Percentiles rank a stretch among this genome's conserved stretches.
Evolutionary conservation across 2,329 filamentous ascomycete species (phyloP).

Genomic region (Cryphonectria carpinicola): DNA sequence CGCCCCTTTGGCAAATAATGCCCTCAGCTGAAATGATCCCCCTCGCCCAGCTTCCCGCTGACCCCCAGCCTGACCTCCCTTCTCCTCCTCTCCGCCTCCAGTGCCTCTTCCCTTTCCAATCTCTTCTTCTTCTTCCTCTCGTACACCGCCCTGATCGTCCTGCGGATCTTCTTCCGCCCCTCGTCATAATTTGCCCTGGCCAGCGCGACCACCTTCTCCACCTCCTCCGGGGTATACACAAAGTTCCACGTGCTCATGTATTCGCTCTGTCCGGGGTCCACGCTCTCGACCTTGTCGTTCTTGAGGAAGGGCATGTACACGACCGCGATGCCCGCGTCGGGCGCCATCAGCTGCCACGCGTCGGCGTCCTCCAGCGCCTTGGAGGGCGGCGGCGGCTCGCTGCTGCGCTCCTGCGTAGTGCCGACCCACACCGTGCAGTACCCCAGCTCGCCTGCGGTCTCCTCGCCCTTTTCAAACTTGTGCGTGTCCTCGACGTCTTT

Average conservation of each 20-base stretch:
- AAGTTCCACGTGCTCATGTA: constrained; percentile 99
- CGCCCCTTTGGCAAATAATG: background rate
- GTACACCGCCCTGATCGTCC: constrained; percentile 85
- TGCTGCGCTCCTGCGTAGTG: constrained; percentile 72
- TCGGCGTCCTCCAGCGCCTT: constrained; percentile 64
- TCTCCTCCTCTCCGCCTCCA: constrained; percentile 47
- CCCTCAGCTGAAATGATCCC: constrained; percentile 67
- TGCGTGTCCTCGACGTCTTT: constrained; percentile 25
- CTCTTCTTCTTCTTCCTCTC: constrained; percentile 81
- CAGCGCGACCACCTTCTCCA: constrained; percentile 81
- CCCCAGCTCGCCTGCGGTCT: constrained; percentile 66
- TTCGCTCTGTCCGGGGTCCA: constrained; percentile 82
- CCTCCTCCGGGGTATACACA: constrained; percentile 87
- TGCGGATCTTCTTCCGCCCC: constrained; percentile 75
- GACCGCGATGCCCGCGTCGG: constrained; percentile 83
- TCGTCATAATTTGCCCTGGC: constrained; percentile 87
- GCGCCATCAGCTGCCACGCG: constrained; percentile 71
- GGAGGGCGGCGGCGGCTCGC: constrained; percentile 52
- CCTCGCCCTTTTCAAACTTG: constrained; percentile 46
- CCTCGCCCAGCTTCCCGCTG: constrained; percentile 61
- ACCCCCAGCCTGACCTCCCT: constrained; percentile 54
- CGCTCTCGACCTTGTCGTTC: constrained; percentile 76
- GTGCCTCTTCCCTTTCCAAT: constrained; percentile 53
- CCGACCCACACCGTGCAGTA: constrained; percentile 98
- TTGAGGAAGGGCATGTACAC: constrained; percentile 88